phyloP scores from a whole-genome alignment of 345 rosid species.

The Gossypium turneri region DNA sequence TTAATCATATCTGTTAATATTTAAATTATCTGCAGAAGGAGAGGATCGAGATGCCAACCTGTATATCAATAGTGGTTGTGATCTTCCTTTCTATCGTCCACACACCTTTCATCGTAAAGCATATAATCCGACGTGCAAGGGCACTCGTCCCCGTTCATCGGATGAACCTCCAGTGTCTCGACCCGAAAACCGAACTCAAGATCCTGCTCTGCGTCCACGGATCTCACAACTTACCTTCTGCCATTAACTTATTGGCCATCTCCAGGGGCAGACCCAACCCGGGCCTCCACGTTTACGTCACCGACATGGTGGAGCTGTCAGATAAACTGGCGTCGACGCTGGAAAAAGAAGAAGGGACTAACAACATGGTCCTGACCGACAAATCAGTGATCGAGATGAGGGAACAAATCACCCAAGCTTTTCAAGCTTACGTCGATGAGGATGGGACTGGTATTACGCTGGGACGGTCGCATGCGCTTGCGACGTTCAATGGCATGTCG shows the following conservation, averaged over 20 bases:
- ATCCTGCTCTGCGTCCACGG: constrained; percentile 70
- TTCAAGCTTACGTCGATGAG: constrained; percentile 53
- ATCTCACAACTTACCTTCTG: constrained; percentile 51
- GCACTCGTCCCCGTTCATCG: constrained; percentile 64
- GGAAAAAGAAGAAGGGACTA: constrained; percentile 44
- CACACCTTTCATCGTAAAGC: constrained; percentile 58
- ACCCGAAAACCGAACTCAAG: constrained; percentile 61
- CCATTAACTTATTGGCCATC: constrained; percentile 80
- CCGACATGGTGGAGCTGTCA: constrained; percentile 84
- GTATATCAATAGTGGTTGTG: constrained; percentile 45
- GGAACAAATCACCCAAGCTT: constrained; percentile 47
- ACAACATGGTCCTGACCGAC: constrained; percentile 51
- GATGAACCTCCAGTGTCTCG: constrained; percentile 77
- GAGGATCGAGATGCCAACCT: constrained; percentile 34
- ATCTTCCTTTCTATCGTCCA: constrained; percentile 53
- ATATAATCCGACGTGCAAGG: constrained; percentile 82
- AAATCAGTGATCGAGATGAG: constrained; percentile 67
- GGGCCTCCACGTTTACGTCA: constrained; percentile 61
- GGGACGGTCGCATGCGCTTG: constrained; percentile 69
- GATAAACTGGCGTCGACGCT: constrained; percentile 72
- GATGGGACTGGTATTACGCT: constrained; percentile 62
- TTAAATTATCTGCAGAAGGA: constrained; percentile 32
- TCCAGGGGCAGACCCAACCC: constrained; percentile 65
- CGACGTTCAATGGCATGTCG: constrained; percentile 64
- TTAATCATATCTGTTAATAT: not conserved